phyloP scores from a whole-genome alignment of 1,284 basidiomycete genomes.

The Malassezia brasiliensis region DNA sequence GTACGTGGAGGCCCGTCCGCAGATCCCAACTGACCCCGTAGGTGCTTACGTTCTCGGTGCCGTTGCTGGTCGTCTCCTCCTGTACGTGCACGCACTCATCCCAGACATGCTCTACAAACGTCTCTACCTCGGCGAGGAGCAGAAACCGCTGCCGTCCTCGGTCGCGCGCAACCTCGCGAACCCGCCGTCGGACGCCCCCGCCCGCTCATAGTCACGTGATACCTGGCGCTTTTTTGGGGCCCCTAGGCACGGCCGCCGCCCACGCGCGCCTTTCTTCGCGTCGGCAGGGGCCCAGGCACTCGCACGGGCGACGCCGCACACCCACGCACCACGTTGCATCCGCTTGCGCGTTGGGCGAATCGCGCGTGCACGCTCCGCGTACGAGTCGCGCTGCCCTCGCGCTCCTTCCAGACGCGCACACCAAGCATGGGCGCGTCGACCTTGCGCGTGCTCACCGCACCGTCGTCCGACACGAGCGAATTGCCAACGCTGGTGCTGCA shows the following conservation, averaged over 20 bases:
- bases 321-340: neutral
- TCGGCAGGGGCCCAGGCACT: too few species aligned
- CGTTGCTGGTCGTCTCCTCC: slow-evolving; percentile 13
- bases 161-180: neutral
- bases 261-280: too few species aligned
- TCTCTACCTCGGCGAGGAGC: slow-evolving; percentile 37
- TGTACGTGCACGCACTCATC: slow-evolving; percentile 5
- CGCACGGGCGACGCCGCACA: too few species aligned
- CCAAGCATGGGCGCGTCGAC: neutral
- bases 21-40: neutral
- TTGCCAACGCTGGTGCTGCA: slow-evolving; percentile 65
- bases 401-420: neutral
- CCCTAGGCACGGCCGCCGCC: neutral
- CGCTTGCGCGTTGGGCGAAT: neutral
- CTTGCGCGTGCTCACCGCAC: slow-evolving; percentile 34
- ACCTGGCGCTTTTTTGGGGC: neutral
- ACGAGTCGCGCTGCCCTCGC: too few species aligned
- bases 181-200: neutral
- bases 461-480: slow-evolving; percentile 56
- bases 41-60: slow-evolving; percentile 16
- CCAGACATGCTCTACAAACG: slow-evolving; percentile 37
- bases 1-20: slow-evolving; percentile 5
- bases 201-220: neutral
- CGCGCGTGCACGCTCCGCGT: too few species aligned
- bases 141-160: slow-evolving; percentile 22